Evolutionary conservation across 768 basidiomycete species (phyloP), one percentile per base, ranked within the genome.

Genomic region (Pleurotus sapidus): DNA sequence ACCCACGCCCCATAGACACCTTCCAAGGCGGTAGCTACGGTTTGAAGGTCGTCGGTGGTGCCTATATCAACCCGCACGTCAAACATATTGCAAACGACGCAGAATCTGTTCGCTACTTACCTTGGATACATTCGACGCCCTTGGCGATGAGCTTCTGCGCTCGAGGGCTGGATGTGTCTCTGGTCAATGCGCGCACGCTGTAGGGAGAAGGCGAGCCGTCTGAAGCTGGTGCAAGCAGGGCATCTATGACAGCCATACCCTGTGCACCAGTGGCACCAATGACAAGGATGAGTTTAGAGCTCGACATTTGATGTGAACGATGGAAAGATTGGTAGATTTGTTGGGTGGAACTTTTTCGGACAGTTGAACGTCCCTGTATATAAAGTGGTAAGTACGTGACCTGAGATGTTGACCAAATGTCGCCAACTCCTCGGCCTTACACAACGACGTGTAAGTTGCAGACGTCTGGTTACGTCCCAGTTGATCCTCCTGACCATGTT

Each of bases 181-280:
- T 66, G 1, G 76, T 78, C 38, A 78, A 67, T 4, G 76, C 77
- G 54, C 77, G 75, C 7, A 78, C 70, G 15, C 64, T 61, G 60
- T 76, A 78, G 0, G 76, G 76, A 27, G 77, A 76, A 0, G 77
- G 73, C 17, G 68, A 65, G 9, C 74, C 76, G 46, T 75, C 70
- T 17, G 64, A 60, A 56, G 49, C 61, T 15, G 70, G 68, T 30
- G 67, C 68, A 27, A 78, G 69, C 15, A 78, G 67, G 25, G 68
- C 69, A 50, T 73, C 67, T 30, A 77, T 70, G 50, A 77, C 74
- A n/a, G 68, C 68, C 56, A 70, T 63, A 12, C 78, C 78, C 58
- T 80, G 78, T 2, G 77, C 77, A 51, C 78, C 78, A 34, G 78
- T 79, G 5, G 74, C 78, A 38, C 78, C 78, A 27, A 79, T 72